Evolutionary conservation across 2,329 filamentous ascomycete genomes (phyloP), one percentile per base, ranked within the genome.

Genomic region (Raffaelea deltoideospora): DNA sequence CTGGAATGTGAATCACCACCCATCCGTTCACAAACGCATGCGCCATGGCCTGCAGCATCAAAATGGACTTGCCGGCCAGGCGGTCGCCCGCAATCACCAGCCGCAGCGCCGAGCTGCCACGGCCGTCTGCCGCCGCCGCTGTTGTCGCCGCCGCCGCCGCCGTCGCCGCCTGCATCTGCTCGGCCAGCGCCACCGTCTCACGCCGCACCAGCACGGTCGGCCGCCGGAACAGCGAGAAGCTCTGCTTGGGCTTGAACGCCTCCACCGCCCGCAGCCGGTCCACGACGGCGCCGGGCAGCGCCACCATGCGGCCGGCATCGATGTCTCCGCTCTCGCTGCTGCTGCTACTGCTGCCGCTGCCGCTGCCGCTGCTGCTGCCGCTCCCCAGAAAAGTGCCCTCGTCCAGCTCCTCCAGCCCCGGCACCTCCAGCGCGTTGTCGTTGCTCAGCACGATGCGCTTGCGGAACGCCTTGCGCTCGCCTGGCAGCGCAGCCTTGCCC

Each of bases 361-460:
- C 19, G 4, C 32, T 4, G 17, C 29, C 32, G 9, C 29, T 10
- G 21, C 23, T 19, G 28, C 20, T 3, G 15, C 9, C 11, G 13
- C 20, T 18, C 29, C 15, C 11, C 23, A 43, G 33, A 31, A 66
- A 69, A 43, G 68, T 17, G 14, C n/a, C 61, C 10, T 58, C 53
- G 11, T 59, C 65, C 37, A 93, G 52, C 34, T 78, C 68, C 41
- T 67, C 59, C 47, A 93, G 64, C 10, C 74, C 80, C 19, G 64
- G 53, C 8, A 96, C 79, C 41, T 79, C 73, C 27, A 95, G 63
- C 34, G 90, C 90, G 60, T 94, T 96, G 57, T 83, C 81, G 61
- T 96, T 98, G 65, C 80, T 88, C 42, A 98, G 74, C 41, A 92
- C 76, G 50, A 98, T 83, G 47, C 83, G 76, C 64, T 92, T 94